Evolutionary conservation across 768 basidiomycete genomes (phyloP).

Genomic region (Krasilnikovozyma curviuscula): DNA sequence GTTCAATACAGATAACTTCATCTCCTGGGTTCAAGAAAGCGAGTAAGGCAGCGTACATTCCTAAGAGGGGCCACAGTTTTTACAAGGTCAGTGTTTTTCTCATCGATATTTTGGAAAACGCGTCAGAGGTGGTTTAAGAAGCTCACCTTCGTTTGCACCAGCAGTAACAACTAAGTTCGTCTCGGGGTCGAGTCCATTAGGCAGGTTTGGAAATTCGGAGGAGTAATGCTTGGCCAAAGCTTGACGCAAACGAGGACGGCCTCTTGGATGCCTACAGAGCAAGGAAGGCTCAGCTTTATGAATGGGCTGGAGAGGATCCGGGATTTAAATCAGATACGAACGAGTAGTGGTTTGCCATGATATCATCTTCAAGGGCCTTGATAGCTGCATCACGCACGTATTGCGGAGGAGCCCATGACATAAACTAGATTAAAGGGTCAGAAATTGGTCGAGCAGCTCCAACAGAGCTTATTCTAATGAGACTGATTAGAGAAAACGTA

Average conservation of each 20-base stretch:
- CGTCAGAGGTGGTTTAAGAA: no score
- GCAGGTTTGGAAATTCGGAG: slow-evolving; percentile 33
- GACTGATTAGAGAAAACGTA: background rate
- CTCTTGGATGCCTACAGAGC: slow-evolving; percentile 37
- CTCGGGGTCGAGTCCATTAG: slow-evolving; percentile 50
- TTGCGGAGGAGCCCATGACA: slow-evolving; percentile 26
- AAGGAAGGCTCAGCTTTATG: slow-evolving; percentile 27
- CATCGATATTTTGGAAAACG: no score
- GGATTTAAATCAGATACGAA: background rate
- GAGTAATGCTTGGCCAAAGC: slow-evolving; percentile 70
- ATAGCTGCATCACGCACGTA: slow-evolving; percentile 23
- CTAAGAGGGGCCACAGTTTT: slow-evolving; percentile 27
- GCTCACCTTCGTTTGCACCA: slow-evolving; percentile 82
- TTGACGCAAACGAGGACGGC: slow-evolving; percentile 64
- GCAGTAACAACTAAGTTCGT: slow-evolving; percentile 83
- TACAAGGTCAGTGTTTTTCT: background rate
- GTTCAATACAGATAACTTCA: slow-evolving; percentile 97
- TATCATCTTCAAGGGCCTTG: slow-evolving; percentile 20
- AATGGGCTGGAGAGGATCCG: background rate
- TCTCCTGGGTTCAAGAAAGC: slow-evolving; percentile 84
- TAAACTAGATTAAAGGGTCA: background rate
- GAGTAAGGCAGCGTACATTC: slow-evolving; percentile 79
- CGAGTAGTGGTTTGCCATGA: slow-evolving; percentile 27
- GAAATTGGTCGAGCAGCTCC: background rate
- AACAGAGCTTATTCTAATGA: background rate